A percentile compares a stretch with the other conserved stretches of the same genome.
Evolutionary conservation across 805 yeast genomes (phyloP).

Genomic region (Starmera dryadoides): DNA sequence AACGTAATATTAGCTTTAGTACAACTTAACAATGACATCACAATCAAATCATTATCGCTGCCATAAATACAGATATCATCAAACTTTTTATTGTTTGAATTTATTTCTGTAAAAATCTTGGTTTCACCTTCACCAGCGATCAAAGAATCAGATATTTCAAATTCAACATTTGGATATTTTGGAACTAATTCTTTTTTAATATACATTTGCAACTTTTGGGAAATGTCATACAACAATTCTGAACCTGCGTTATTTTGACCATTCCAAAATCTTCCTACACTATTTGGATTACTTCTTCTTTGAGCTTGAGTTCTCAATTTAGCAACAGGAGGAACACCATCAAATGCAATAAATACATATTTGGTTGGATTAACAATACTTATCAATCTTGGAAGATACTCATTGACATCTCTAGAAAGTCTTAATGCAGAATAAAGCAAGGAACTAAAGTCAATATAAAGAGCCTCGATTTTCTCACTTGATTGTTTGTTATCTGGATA

Average conservation of each 20-base stretch:
- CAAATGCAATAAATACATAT: constrained; percentile 85
- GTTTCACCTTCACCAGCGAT: constrained; percentile 98
- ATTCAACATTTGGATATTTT: constrained; percentile 61
- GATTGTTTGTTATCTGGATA: no score
- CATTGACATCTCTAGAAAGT: no score
- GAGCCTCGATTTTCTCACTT: constrained; percentile 68
- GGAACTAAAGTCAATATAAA: constrained; percentile 92
- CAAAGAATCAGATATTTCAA: constrained; percentile 56
- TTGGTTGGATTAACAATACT: constrained; percentile 68
- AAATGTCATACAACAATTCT: no score
- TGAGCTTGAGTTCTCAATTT: constrained; percentile 93
- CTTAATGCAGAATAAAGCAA: constrained; percentile 72
- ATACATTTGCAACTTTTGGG: constrained; percentile 64
- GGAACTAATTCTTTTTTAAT: constrained; percentile 70
- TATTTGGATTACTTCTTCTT: constrained; percentile 88
- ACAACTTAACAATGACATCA: constrained; percentile 70
- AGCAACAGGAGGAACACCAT: constrained; percentile 96
- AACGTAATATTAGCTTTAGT: neutral
- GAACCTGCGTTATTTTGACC: no score
- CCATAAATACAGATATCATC: constrained; percentile 86
- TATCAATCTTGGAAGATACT: constrained; percentile 81
- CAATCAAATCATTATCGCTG: constrained; percentile 88
- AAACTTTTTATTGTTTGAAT: constrained; percentile 26
- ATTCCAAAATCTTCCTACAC: no score
- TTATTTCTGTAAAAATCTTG: constrained; percentile 28